phyloP scores from a whole-genome alignment of 176 grass and related monocot species.

The bread wheat (Triticum aestivum) region IWGSC_CS_RefSeq_v2.1 NC_057804.1:220115163-220115662 shows the following conservation, averaged over 20 bases:
- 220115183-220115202: too few relatives aligned
- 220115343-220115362: not conserved
- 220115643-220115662: not conserved
- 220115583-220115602: slow-evolving; percentile 11
- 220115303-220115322: not conserved
- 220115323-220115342: not conserved
- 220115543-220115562: too few relatives aligned
- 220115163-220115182: not conserved
- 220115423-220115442: not conserved
- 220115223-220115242: not conserved
- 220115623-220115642: not conserved
- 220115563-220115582: not conserved
- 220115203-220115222: too few relatives aligned
- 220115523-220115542: not conserved
- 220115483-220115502: not conserved
- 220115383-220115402: not conserved
- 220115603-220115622: slow-evolving; percentile 13
- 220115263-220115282: not conserved
- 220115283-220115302: not conserved
- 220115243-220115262: slow-evolving; percentile 1
- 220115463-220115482: not conserved
- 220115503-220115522: not conserved
- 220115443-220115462: not conserved
- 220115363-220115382: not conserved
- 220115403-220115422: not conserved